Base-by-base conservation (phyloP, 306 rosid genomes). In the Prunus mongolica region DNA sequence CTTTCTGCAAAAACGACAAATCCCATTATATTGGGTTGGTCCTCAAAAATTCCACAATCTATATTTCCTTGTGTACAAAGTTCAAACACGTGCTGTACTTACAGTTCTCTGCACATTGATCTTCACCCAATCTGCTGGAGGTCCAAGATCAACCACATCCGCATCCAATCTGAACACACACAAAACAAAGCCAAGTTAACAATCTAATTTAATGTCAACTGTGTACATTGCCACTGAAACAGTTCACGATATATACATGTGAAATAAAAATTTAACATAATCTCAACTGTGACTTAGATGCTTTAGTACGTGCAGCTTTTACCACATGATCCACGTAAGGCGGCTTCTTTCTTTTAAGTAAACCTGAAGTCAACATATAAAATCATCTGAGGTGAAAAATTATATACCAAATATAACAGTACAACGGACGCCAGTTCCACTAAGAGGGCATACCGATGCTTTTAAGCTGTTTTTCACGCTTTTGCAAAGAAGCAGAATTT, bases 111-210 rank as follows among this genome's bases (percentile, higher is more conserved):
- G 99, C 80, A 96, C 98, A 75, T 92, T 96, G 80, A 96, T 82
- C 87, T 93, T 96, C 73, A 96, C 99, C 99, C 99, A 96, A 78
- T 96, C 98, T 9, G 99, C 99, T 45, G 99, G 97, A 76, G 92
- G 90, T 80, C 99, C 98, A 67, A 93, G 79, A 69, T 96, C 98
- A 78, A 86, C 83, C 70, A 96, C 98, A 22, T 89, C 74, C 19
- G 87, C 84, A 20, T 93, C 99, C 92, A 93, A 85, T 78, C 99
- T 96, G 74, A 64, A 32, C 50, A 76, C 32, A 62, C 78, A 78
- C 65, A 83, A 44, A 74, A 32, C 49, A 32, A 75, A 81, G 63
- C 71, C 63, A 80, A 79, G 64, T 71, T 77, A 88, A 78, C 45
- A 15, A 3, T 45, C 72, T 66, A 57, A 74, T 72, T 55, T 54